Base-by-base conservation (phyloP, 1,284 basidiomycete species). In the Naganishia sp. region DNA sequence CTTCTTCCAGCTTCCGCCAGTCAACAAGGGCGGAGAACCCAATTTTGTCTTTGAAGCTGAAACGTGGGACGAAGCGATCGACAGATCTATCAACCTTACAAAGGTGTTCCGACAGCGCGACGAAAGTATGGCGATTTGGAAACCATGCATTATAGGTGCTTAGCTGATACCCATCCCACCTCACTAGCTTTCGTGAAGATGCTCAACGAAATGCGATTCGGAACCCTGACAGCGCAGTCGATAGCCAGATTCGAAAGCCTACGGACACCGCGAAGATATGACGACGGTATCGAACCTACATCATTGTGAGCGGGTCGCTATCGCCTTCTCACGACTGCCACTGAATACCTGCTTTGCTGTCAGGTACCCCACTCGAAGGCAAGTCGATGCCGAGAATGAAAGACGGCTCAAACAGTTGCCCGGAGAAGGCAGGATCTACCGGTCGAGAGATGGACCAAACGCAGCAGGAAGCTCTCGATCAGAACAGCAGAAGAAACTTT, bases 1-100 rank as follows among this genome's bases (percentile, higher is more conserved):
- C 76, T 99, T 98, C 80, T 97, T 93, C 80, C 94, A 99, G 78
- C 83, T 99, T 6, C 96, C 96, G 1, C 95, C 96, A 0, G 93
- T 99, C 6, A 83, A 84, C n/a, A 84, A 84, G 70, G 78, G 77
- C 3, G 75, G 79, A 3, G 82, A 83, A 1, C 76, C 82, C 11
- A 82, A 76, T 68, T 97, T 96, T 76, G 89, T 90, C 3, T 99
- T 99, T 75, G 93, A 99, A 74, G 92, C 93, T 6, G 80, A 86
- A 39, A 84, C 84, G 25, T 99, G 96, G 96, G 80, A 82, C n/a
- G 79, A 84, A 57, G 86, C 88, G 15, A 87, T 99, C 69, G 81
- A 82, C 65, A 83, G 87, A 71, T 91, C 88, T 1, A 88, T 95
- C 73, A 92, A 92, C 70, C 82, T 99, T 11, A 92, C 88, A 0